A percentile compares a stretch with the other conserved stretches of the same genome.
phyloP scores from a whole-genome alignment of 768 basidiomycete genomes.

The Cystobasidium onofrii region DNA sequence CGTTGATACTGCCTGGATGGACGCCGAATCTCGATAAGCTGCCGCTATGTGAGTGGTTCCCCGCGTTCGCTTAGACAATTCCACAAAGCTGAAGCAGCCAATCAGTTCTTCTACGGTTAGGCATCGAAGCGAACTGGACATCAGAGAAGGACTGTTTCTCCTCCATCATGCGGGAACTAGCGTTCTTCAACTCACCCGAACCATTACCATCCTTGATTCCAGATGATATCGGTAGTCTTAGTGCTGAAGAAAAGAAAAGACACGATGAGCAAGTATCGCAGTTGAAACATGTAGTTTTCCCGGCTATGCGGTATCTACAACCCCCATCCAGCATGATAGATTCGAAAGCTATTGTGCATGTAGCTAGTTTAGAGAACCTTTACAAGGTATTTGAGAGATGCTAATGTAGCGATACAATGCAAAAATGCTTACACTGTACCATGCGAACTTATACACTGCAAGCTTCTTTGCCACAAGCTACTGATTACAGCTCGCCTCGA shows the following conservation, averaged over 20 bases:
- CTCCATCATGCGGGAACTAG: constrained; percentile 75
- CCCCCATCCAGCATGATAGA: constrained; percentile 61
- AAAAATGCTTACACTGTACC: not conserved
- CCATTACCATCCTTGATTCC: not conserved
- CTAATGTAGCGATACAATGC: constrained; percentile 45
- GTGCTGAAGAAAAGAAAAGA: constrained; percentile 39
- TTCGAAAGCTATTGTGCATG: constrained; percentile 66
- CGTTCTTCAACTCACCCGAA: constrained; percentile 65
- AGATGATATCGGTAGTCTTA: constrained; percentile 35
- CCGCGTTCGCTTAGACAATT: not conserved
- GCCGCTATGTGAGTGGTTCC: constrained; percentile 59
- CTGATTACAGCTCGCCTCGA: too few relatives aligned
- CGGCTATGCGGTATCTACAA: constrained; percentile 67
- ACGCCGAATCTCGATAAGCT: constrained; percentile 84
- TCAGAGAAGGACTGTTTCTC: constrained; percentile 77
- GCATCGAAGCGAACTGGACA: constrained; percentile 57
- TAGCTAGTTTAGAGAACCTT: constrained; percentile 80
- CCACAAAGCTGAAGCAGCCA: not conserved
- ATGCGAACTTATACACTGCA: not conserved
- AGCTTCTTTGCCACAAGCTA: not conserved
- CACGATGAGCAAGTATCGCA: constrained; percentile 59
- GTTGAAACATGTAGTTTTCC: constrained; percentile 82
- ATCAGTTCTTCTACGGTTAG: constrained; percentile 41
- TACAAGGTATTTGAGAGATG: constrained; percentile 94
- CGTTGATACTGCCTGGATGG: constrained; percentile 74